Conservation (phyloP, 139 green algal genomes). For the Micractinium sp. region DNA sequence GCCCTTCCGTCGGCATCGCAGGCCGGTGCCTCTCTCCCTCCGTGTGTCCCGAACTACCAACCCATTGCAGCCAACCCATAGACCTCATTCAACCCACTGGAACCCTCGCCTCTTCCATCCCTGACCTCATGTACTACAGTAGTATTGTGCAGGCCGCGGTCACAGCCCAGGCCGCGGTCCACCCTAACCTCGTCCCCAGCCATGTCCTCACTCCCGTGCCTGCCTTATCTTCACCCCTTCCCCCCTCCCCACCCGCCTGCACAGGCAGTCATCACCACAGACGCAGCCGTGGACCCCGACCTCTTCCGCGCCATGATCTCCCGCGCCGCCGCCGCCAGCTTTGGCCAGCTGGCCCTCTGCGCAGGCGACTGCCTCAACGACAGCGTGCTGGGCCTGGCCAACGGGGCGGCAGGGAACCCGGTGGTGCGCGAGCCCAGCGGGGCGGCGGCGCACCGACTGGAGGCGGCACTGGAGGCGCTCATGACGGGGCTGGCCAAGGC, state of each 20-base stretch:
- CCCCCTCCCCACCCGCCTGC: no score
- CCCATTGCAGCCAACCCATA: no score
- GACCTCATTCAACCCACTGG: no score
- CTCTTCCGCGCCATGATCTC: neutral
- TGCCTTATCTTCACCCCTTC: neutral
- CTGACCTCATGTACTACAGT: no score
- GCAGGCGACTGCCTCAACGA: neutral
- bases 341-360: slow-evolving; percentile 3
- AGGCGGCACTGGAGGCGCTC: neutral
- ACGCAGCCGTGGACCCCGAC: neutral
- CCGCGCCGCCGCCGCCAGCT: neutral
- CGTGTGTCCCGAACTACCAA: no score
- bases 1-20: no score
- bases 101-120: no score
- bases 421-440: neutral
- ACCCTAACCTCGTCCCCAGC: no score
- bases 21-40: no score
- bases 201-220: neutral
- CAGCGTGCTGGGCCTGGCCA: neutral
- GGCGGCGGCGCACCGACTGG: neutral
- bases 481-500: neutral
- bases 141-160: neutral
- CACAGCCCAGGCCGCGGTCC: neutral
- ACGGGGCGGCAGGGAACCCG: neutral
- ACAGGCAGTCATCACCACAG: neutral